Evolutionary conservation across 2,329 filamentous ascomycete species (phyloP).

Genomic region (Stromatinia cepivora): DNA sequence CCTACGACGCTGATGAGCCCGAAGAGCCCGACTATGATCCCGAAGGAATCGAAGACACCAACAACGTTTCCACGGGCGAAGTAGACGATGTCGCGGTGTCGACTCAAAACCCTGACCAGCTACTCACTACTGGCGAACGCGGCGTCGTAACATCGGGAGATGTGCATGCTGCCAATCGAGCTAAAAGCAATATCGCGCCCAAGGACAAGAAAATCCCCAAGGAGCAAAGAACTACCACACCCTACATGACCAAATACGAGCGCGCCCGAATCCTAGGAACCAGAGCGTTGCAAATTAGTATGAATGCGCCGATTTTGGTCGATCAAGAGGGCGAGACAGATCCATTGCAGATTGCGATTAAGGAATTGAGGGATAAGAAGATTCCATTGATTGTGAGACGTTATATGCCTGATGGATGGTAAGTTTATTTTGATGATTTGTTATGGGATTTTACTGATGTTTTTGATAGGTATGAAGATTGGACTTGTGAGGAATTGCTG

Average conservation of each 20-base stretch:
- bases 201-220: slow-evolving; percentile 88
- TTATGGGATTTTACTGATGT: slow-evolving; percentile 14
- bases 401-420: slow-evolving; percentile 96
- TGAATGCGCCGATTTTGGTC: slow-evolving; percentile 95
- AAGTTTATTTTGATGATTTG: slow-evolving; percentile 46
- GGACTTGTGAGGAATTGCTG: slow-evolving; percentile 95
- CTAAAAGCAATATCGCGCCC: slow-evolving; percentile 55
- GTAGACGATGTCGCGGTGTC: slow-evolving; percentile 55
- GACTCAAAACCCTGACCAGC: slow-evolving; percentile 56
- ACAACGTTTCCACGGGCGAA: slow-evolving; percentile 52
- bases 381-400: slow-evolving; percentile 92
- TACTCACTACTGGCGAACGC: slow-evolving; percentile 40
- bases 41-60: slow-evolving; percentile 49
- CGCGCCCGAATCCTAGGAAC: slow-evolving; percentile 90
- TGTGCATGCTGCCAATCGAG: slow-evolving; percentile 57
- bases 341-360: slow-evolving; percentile 94
- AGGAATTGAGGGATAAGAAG: slow-evolving; percentile 97
- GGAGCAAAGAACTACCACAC: slow-evolving; percentile 86
- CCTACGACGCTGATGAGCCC: slow-evolving; percentile 57
- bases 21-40: slow-evolving; percentile 57
- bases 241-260: slow-evolving; percentile 99
- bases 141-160: slow-evolving; percentile 60
- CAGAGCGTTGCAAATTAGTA: slow-evolving; percentile 92
- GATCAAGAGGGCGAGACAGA: slow-evolving; percentile 98
- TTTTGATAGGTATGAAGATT: slow-evolving; percentile 77